Conservation (phyloP, 75 land plant genomes). For the Isoetes taiwanensis region DNA sequence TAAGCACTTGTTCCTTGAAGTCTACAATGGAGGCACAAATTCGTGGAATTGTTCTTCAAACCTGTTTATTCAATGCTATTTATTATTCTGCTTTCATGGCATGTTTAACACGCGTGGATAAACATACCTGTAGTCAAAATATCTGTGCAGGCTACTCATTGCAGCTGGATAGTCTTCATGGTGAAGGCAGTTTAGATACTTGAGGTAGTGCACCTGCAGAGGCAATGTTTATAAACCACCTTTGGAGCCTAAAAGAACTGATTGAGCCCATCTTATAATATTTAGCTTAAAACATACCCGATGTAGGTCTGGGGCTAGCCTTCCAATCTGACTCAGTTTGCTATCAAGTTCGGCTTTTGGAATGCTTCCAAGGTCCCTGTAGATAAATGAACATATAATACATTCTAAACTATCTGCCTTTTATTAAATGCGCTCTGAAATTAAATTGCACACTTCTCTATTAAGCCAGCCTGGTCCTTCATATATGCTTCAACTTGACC, state of each 20-base stretch:
- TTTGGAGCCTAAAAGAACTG: too few relatives aligned
- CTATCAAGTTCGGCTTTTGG: constrained; percentile 38
- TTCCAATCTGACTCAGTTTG: constrained; percentile 40
- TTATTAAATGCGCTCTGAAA: constrained; percentile 3
- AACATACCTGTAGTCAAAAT: constrained; percentile 76
- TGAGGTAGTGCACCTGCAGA: constrained; percentile 60
- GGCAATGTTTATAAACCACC: too few relatives aligned
- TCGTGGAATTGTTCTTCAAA: too few relatives aligned
- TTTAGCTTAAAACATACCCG: too few relatives aligned
- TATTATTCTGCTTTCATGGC: too few relatives aligned
- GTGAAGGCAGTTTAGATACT: constrained; percentile 63
- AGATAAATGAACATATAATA: constrained; percentile 8
- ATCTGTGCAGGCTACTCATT: constrained; percentile 67
- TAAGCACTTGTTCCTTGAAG: too few relatives aligned
- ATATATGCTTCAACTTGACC: constrained; percentile 75
- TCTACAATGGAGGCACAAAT: too few relatives aligned
- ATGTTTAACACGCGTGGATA: too few relatives aligned
- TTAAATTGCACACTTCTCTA: constrained; percentile 76
- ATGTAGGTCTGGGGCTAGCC: constrained; percentile 57
- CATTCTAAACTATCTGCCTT: background rate
- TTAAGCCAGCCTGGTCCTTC: constrained; percentile 48
- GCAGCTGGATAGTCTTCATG: constrained; percentile 78
- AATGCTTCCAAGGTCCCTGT: constrained; percentile 32
- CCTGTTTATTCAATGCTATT: too few relatives aligned
- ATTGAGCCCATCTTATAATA: too few relatives aligned